These are phyloP conservation scores for Lagenidium sp. DNA, from an alignment of 352 stramenopile species.

Conservation along the genomic window DNA sequence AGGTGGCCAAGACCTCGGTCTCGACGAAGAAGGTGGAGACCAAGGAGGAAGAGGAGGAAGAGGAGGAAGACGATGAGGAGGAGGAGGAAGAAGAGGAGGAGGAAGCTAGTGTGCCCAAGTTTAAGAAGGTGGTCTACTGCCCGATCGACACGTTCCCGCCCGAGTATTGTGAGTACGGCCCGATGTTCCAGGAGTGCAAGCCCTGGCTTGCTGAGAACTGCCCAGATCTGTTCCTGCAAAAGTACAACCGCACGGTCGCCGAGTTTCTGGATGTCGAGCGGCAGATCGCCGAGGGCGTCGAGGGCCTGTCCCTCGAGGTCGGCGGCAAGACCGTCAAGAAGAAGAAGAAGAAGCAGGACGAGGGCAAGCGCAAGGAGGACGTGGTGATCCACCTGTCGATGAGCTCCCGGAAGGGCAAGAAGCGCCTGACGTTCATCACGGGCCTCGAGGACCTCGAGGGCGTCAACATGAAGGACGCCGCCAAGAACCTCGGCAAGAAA, in stretches of 20 bases:
- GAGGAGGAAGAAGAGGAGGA: slow-evolving; percentile 30
- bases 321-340: slow-evolving; percentile 74
- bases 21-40: slow-evolving; percentile 2
- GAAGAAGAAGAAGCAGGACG: slow-evolving; percentile 76
- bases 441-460: slow-evolving; percentile 74
- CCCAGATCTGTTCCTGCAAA: slow-evolving; percentile 61
- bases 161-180: slow-evolving; percentile 83
- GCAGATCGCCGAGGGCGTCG: slow-evolving; percentile 69
- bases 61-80: slow-evolving; percentile 32
- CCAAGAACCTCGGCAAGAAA: slow-evolving; percentile 71
- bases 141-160: slow-evolving; percentile 76
- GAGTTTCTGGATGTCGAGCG: slow-evolving; percentile 70
- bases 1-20: slow-evolving; percentile 12
- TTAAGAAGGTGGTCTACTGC: slow-evolving; percentile 65
- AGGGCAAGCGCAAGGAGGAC: slow-evolving; percentile 62
- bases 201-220: slow-evolving; percentile 69
- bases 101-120: slow-evolving; percentile 30
- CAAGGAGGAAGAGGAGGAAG: slow-evolving; percentile 13
- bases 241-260: slow-evolving; percentile 77
- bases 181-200: slow-evolving; percentile 82
- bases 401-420: slow-evolving; percentile 67
- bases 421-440: slow-evolving; percentile 76
- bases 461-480: slow-evolving; percentile 78
- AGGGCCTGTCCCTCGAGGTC: slow-evolving; percentile 68
- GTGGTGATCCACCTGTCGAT: slow-evolving; percentile 58